Evolutionary conservation across 441 rosid genomes (phyloP), one percentile per base, ranked within the genome.

Genomic region (Mallotus japonicus): DNA sequence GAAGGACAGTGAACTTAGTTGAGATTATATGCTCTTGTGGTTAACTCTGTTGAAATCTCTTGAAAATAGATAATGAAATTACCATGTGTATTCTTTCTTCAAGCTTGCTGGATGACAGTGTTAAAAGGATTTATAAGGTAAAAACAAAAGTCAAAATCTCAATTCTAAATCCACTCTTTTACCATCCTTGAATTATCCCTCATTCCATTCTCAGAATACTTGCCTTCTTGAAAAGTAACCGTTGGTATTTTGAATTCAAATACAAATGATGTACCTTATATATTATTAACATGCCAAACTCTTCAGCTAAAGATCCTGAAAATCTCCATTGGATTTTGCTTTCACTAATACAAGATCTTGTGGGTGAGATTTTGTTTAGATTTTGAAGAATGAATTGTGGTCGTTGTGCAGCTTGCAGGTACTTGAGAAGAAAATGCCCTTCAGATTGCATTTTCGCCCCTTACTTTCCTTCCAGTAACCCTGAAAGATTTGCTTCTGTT

Each of bases 361-460:
- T 47, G 44, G n/a, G 15, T n/a, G 44, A 66, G 71, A 58, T 24
- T 22, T 46, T 24, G 7, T 62, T 5, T 1, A 37, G 51, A 17
- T 22, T 55, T 28, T 57, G 5, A 50, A 66, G 67, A 47, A 74
- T 74, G 77, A 74, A 28, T 37, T 17, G 17, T 3, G n/a, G 62
- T 37, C 66, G 77, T 20, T 83, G 86, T 67, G 84, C 83, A 42
- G 84, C 79, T 42, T 83, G 86, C 79, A 83, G 81, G 32, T 77
- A 54, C 60, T 50, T 81, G 59, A 75, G 83, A 70, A 83, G 83
- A 73, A 81, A 57, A 72, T 83, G 86, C 17, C 61, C 79, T 47
- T 47, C 46, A 68, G 83, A 81, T 76, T 79, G 81, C 62, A 61
- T 83, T n/a, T 54, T 83, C 16, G 50, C 78, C 24, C 83, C 83